Conservation (phyloP, 345 rosid genomes). For the Sapria himalayana region DNA sequence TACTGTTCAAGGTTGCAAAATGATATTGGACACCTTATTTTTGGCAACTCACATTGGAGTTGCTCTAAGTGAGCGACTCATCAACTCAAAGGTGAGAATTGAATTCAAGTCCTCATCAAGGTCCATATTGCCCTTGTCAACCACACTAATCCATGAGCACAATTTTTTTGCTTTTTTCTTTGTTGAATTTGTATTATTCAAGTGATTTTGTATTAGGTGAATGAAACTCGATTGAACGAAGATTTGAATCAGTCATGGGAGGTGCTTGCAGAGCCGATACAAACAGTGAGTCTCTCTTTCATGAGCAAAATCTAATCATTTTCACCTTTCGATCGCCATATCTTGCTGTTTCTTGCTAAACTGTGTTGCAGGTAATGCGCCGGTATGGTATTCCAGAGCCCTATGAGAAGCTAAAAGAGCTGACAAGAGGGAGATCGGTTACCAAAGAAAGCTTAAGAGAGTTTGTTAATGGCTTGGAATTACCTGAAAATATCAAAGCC, state of each 20-base stretch:
- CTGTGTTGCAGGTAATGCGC: slow-evolving; percentile 54
- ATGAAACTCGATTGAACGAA: slow-evolving; percentile 47
- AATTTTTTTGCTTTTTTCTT: neutral
- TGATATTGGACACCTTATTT: too few relatives aligned
- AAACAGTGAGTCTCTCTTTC: slow-evolving; percentile 35
- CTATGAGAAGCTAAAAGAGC: slow-evolving; percentile 77
- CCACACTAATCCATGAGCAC: too few relatives aligned
- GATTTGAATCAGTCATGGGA: slow-evolving; percentile 82
- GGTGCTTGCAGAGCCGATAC: slow-evolving; percentile 93
- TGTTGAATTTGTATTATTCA: neutral
- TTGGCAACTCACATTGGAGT: too few relatives aligned
- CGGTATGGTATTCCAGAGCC: slow-evolving; percentile 88
- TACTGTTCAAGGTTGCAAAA: too few relatives aligned
- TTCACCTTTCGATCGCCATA: neutral
- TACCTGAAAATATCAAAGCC: slow-evolving; percentile 49
- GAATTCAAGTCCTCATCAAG: too few relatives aligned
- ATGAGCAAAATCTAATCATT: neutral
- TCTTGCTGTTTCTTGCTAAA: neutral
- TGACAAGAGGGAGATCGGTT: slow-evolving; percentile 79
- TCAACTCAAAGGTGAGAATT: too few relatives aligned
- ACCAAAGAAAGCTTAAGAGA: slow-evolving; percentile 47
- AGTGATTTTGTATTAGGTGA: slow-evolving; percentile 29
- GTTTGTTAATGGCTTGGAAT: slow-evolving; percentile 43
- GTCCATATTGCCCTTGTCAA: too few relatives aligned
- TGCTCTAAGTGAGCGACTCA: too few relatives aligned